These are phyloP conservation scores for Leucosporidium creatinivorum DNA, from an alignment of 768 basidiomycete species.

Conservation along the genomic window DNA sequence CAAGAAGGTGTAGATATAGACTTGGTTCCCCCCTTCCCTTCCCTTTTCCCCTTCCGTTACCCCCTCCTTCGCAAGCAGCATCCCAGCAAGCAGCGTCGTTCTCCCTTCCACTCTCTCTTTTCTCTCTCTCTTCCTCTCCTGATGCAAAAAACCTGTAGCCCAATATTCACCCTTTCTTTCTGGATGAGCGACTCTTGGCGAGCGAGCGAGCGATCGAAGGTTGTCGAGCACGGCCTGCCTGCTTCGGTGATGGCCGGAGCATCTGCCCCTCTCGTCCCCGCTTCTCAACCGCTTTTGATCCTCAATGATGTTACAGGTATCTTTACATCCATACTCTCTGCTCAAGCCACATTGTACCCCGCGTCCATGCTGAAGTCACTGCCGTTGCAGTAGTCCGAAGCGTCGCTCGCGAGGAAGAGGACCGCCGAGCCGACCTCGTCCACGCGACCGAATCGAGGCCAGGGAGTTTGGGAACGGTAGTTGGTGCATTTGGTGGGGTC, in stretches of 20 bases:
- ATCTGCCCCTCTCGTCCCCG: no score
- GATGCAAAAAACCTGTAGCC: no score
- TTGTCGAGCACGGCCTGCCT: no score
- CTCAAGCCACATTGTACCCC: background rate
- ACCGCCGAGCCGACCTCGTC: slow-evolving; percentile 10
- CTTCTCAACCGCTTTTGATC: no score
- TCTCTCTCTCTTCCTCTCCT: background rate
- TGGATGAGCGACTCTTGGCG: no score
- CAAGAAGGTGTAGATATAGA: background rate
- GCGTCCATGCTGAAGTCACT: slow-evolving; percentile 6
- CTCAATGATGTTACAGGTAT: no score
- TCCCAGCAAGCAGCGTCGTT: no score
- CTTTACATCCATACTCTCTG: no score
- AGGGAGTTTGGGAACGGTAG: slow-evolving; percentile 10
- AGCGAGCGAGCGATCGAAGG: no score
- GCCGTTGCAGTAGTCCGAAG: slow-evolving; percentile 3
- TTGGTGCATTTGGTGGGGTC: slow-evolving; percentile 2
- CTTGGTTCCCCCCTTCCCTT: background rate
- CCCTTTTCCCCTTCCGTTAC: background rate
- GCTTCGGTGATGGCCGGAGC: no score
- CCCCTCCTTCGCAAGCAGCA: background rate
- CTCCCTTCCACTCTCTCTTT: background rate
- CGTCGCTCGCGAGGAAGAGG: background rate
- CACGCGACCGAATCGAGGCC: slow-evolving; percentile 12
- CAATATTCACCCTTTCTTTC: no score